A percentile compares a stretch with the other conserved stretches of the same genome.
Conservation (phyloP, 352 stramenopile species). For the Phytophthora nicotianae region DNA sequence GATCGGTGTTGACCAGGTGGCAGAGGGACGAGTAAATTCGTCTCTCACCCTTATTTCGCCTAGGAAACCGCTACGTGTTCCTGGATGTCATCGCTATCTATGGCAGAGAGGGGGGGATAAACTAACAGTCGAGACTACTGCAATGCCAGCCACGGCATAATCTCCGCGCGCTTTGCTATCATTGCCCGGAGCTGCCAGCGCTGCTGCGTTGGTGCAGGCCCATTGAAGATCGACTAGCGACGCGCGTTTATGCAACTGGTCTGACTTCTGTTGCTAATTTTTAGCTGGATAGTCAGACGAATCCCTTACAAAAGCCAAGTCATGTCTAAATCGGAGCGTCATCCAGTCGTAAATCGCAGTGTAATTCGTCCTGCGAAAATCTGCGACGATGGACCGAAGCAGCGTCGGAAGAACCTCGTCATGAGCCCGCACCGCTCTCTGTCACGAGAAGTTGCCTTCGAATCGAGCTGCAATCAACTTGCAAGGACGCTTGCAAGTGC, state of each 20-base stretch:
- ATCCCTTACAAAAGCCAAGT: conserved; percentile 16
- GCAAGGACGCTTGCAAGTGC: too few relatives aligned
- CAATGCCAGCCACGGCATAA: not conserved
- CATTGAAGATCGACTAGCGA: conserved; percentile 27
- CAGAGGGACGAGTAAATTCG: conserved; percentile 9
- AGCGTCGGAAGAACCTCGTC: conserved; percentile 28
- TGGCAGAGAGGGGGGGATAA: not conserved
- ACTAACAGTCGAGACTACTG: not conserved
- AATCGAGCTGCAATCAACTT: conserved; percentile 2
- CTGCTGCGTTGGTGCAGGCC: conserved; percentile 7
- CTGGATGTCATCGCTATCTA: not conserved
- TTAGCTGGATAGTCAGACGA: conserved; percentile 31
- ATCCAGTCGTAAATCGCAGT: conserved; percentile 19
- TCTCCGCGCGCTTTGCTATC: not conserved
- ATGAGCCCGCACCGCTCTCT: conserved; percentile 26
- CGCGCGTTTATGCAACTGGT: conserved; percentile 28
- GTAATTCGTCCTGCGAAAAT: conserved; percentile 30
- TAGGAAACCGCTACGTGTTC: not conserved
- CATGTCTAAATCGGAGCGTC: conserved; percentile 8
- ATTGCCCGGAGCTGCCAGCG: conserved; percentile 11
- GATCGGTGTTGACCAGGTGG: conserved; percentile 2
- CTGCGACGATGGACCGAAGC: conserved; percentile 16
- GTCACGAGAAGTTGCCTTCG: conserved; percentile 13
- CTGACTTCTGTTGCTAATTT: conserved; percentile 33
- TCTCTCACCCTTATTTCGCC: not conserved